These are phyloP conservation scores for Logfia minima DNA, from an alignment of 129 eudicot species.

Conservation along the genomic window DNA sequence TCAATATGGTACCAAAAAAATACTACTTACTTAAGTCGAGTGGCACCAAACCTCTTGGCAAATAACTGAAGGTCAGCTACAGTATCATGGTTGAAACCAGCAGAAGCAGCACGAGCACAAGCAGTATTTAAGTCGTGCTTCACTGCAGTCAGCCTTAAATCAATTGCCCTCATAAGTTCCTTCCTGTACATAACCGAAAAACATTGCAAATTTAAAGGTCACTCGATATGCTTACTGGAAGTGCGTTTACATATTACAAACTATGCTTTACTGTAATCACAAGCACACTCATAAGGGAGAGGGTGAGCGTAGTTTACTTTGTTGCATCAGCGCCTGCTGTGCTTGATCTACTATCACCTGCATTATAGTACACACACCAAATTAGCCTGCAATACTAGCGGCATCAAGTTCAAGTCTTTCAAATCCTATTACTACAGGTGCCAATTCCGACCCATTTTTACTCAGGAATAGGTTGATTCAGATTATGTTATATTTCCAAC, in stretches of 20 bases:
- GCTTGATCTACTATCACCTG: constrained; percentile 71
- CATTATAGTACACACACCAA: constrained; percentile 14
- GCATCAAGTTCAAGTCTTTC: constrained; percentile 9
- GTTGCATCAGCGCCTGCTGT: constrained; percentile 85
- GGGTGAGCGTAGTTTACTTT: constrained; percentile 57
- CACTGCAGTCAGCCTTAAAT: constrained; percentile 80
- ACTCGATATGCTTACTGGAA: background rate
- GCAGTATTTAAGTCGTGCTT: constrained; percentile 77
- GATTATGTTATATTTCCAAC: background rate
- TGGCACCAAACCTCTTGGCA: constrained; percentile 86
- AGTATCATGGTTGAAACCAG: constrained; percentile 71
- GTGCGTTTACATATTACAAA: background rate
- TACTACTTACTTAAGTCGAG: constrained; percentile 74
- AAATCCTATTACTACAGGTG: background rate
- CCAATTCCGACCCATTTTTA: background rate
- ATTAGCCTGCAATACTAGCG: constrained; percentile 25
- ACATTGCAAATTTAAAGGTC: background rate
- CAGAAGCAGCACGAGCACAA: constrained; percentile 80
- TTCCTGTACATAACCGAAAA: constrained; percentile 52
- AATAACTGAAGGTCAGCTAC: constrained; percentile 78
- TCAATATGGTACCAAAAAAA: background rate
- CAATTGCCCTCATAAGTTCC: constrained; percentile 95
- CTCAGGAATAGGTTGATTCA: background rate
- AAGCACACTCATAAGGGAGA: background rate
- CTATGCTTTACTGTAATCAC: background rate